Percentiles rank a stretch among this genome's conserved stretches.
phyloP scores from a whole-genome alignment of 2,329 filamentous ascomycete species.

The Pseudogymnoascus sp. region DNA sequence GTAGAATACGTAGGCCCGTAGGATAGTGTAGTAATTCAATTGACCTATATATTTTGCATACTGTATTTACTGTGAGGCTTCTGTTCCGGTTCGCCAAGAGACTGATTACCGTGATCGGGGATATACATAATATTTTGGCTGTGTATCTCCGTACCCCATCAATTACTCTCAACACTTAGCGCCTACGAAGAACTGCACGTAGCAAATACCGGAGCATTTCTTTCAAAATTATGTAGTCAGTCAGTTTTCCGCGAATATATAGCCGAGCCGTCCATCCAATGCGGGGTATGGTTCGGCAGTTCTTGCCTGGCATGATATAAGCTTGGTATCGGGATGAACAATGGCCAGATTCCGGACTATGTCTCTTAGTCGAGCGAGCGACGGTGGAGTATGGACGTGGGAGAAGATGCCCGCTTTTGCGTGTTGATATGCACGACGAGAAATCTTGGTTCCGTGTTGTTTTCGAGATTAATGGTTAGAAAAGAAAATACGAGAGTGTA shows the following conservation, averaged over 20 bases:
- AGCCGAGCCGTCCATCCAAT: background rate
- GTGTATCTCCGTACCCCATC: no score
- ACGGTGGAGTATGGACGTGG: background rate
- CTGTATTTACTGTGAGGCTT: no score
- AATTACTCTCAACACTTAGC: background rate
- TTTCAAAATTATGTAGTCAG: background rate
- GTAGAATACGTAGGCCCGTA: no score
- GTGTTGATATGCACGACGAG: background rate
- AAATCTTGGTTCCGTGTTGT: background rate
- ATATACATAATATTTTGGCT: no score
- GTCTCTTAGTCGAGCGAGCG: background rate
- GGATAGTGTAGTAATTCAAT: no score
- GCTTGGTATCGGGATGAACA: background rate
- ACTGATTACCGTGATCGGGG: no score
- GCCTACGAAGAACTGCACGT: background rate
- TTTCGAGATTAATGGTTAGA: background rate
- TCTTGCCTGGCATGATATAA: background rate
- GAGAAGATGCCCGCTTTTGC: background rate
- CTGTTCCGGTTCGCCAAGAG: no score
- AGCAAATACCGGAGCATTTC: background rate
- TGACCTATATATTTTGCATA: no score
- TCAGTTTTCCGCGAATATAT: background rate
- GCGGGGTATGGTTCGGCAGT: background rate
- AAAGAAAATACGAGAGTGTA: background rate
- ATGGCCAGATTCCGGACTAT: background rate